Percentiles rank a stretch among this genome's conserved stretches.
Conservation (phyloP, 169 alveolate species). For the Plasmodium inui region DNA sequence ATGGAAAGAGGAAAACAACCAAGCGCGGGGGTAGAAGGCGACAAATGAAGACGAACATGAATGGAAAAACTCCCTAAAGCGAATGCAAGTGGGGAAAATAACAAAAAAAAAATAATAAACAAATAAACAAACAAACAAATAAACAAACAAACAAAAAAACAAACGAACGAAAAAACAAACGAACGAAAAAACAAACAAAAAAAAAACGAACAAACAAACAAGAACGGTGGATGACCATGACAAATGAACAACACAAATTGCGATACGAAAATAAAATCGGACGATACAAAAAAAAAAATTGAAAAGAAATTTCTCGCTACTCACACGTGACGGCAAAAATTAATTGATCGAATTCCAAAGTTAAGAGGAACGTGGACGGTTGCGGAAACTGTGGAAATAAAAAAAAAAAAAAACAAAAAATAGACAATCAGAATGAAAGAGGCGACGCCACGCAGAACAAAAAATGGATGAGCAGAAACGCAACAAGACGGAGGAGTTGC, state of each 20-base stretch:
- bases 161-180: not conserved
- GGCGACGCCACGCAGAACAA: not conserved
- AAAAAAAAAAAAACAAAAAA: not conserved
- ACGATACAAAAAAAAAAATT: not conserved
- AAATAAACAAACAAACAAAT: not conserved
- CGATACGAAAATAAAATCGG: slow-evolving; percentile 5
- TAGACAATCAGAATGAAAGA: not conserved
- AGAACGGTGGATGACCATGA: not conserved
- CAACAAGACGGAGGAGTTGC: not conserved
- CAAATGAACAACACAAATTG: not conserved
- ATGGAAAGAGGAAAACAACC: not conserved
- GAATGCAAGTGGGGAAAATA: not conserved
- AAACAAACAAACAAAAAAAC: not conserved
- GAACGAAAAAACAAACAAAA: not conserved
- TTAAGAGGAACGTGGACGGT: not conserved
- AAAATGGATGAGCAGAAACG: not conserved
- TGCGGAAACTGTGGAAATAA: not conserved
- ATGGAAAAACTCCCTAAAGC: not conserved
- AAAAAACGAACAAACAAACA: not conserved
- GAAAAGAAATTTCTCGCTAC: slow-evolving; percentile 17
- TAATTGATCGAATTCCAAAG: not conserved
- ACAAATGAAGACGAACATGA: not conserved
- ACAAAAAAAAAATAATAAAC: not conserved
- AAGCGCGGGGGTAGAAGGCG: not conserved
- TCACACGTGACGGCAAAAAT: not conserved